These are phyloP conservation scores for Eruca vesicaria DNA, from an alignment of 441 rosid genomes.

Conservation along the genomic window DNA sequence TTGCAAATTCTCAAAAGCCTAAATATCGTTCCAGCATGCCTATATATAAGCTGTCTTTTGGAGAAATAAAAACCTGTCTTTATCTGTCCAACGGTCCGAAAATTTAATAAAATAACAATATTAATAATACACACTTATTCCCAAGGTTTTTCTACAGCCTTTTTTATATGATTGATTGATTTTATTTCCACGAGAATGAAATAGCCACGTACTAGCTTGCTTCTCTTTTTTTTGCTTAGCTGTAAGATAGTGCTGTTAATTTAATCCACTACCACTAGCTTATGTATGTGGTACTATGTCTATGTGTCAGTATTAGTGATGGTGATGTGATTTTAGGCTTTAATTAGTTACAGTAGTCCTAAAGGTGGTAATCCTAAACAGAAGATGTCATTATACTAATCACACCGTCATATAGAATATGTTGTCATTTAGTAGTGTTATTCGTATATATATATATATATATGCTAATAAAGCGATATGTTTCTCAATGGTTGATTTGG, in stretches of 20 bases:
- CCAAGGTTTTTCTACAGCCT: background rate
- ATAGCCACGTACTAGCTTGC: background rate
- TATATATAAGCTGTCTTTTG: constrained; percentile 19
- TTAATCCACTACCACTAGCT: constrained; percentile 1
- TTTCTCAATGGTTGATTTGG: background rate
- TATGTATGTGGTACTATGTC: background rate
- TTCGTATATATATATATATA: too few species aligned
- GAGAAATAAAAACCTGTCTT: constrained; percentile 16
- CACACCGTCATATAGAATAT: background rate
- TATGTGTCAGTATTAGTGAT: background rate
- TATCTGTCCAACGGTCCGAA: constrained; percentile 31
- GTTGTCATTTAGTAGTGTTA: background rate
- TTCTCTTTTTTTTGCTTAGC: background rate
- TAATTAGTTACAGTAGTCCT: background rate
- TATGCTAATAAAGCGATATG: too few species aligned
- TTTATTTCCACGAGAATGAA: background rate
- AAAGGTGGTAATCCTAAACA: background rate
- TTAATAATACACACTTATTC: background rate
- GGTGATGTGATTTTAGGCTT: constrained; percentile 2
- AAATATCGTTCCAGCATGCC: constrained; percentile 18
- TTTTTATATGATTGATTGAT: background rate
- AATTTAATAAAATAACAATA: constrained; percentile 8
- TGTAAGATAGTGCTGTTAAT: constrained; percentile 7
- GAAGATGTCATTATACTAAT: background rate
- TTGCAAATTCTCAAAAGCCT: background rate